phyloP scores from a whole-genome alignment of 2,329 filamentous ascomycete species.

The Nemania sp. region DNA sequence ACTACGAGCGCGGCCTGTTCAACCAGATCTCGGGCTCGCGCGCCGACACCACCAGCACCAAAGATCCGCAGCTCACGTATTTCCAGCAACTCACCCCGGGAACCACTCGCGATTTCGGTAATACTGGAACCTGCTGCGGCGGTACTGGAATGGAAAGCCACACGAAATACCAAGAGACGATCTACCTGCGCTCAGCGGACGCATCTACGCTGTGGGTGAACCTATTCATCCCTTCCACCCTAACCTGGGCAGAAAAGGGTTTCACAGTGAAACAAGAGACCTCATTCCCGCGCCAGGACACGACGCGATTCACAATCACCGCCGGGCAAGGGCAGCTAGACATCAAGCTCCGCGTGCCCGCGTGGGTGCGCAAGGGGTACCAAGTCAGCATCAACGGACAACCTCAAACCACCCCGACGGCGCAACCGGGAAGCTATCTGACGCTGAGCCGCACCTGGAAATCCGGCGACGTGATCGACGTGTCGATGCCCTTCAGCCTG shows the following conservation, averaged over 20 bases:
- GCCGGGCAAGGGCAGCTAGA: conserved; percentile 35
- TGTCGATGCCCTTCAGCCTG: conserved; percentile 39
- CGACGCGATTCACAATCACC: conserved; percentile 35
- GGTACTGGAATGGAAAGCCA: conserved; percentile 41
- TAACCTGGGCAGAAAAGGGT: conserved; percentile 37
- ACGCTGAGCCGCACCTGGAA: conserved; percentile 38
- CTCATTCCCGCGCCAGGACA: conserved; percentile 35
- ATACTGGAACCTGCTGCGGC: conserved; percentile 41
- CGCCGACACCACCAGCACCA: conserved; percentile 28
- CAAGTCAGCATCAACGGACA: conserved; percentile 36
- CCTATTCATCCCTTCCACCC: conserved; percentile 38
- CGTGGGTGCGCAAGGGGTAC: conserved; percentile 37
- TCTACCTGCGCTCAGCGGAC: conserved; percentile 41
- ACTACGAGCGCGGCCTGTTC: conserved; percentile 41
- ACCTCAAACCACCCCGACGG: conserved; percentile 11
- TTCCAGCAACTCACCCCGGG: conserved; percentile 39
- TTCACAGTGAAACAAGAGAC: conserved; percentile 38
- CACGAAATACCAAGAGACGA: conserved; percentile 42
- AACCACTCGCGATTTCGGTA: conserved; percentile 35
- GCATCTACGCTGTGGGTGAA: conserved; percentile 40
- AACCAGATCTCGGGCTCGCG: conserved; percentile 41
- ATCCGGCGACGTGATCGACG: conserved; percentile 37
- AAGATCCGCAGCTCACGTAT: conserved; percentile 39
- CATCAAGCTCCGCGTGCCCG: conserved; percentile 39
- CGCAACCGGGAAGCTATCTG: conserved; percentile 36